phyloP scores from a whole-genome alignment of 1,284 basidiomycete species.

The Puccinia novopanici region DNA sequence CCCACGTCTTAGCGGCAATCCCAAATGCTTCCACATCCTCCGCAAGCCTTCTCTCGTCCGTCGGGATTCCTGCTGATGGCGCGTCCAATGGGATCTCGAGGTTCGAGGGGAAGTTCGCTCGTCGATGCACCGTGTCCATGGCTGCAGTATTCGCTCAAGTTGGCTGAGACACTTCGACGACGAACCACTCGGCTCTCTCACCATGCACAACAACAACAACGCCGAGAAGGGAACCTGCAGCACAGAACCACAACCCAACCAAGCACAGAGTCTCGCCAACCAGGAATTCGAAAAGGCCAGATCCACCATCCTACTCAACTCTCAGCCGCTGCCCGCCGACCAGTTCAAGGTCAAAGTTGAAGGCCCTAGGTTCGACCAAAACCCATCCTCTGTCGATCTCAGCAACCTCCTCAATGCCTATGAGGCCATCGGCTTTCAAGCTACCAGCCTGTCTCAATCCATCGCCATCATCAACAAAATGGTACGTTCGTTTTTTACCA shows the following conservation, averaged over 20 bases:
- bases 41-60: background rate
- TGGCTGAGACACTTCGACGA: background rate
- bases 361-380: conserved; percentile 58
- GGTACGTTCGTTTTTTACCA: conserved; percentile 51
- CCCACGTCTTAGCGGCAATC: conserved; percentile 36
- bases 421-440: conserved; percentile 58
- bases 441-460: conserved; percentile 56
- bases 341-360: conserved; percentile 45
- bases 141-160: too few relatives aligned
- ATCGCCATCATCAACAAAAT: conserved; percentile 59
- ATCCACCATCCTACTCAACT: conserved; percentile 3
- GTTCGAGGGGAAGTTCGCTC: conserved; percentile 5
- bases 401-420: conserved; percentile 56
- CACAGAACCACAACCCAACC: background rate
- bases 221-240: background rate
- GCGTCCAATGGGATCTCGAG: too few relatives aligned
- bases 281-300: conserved; percentile 35
- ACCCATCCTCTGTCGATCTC: conserved; percentile 53
- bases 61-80: too few relatives aligned
- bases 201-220: background rate
- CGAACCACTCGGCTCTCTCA: background rate
- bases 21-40: background rate
- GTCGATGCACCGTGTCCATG: background rate
- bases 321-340: conserved; percentile 22
- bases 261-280: background rate